Evolutionary conservation across 139 green algal genomes (phyloP).

Genomic region (Micractinium conductrix): DNA sequence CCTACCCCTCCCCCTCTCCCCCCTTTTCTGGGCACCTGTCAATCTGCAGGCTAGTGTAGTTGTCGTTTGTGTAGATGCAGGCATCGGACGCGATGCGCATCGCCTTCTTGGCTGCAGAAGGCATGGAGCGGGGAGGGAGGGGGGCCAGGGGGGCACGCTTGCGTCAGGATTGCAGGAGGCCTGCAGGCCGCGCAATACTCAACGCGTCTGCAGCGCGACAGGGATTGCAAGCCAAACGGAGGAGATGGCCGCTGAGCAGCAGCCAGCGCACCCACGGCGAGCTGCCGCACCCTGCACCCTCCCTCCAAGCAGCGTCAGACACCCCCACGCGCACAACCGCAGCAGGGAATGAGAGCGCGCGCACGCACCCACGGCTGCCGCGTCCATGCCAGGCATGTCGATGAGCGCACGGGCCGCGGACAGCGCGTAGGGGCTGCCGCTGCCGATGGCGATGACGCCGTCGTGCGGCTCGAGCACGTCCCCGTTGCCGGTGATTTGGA

Average conservation of each 20-base stretch:
- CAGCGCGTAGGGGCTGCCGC: slow-evolving; percentile 77
- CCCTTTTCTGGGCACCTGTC: no score
- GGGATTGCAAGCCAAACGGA: no score
- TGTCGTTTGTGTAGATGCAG: slow-evolving; percentile 95
- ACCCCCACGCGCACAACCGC: no score
- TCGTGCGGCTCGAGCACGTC: slow-evolving; percentile 92
- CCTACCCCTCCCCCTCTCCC: no score
- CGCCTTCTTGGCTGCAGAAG: slow-evolving; percentile 3
- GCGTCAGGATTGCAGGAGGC: not conserved
- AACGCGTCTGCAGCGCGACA: no score
- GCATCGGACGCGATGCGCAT: slow-evolving; percentile 69
- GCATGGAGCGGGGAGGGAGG: not conserved
- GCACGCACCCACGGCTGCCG: slow-evolving; percentile 60
- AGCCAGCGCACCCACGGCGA: not conserved
- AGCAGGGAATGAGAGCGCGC: no score
- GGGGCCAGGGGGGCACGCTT: not conserved
- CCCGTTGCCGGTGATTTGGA: slow-evolving; percentile 91
- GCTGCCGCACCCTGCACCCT: not conserved
- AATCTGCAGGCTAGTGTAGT: slow-evolving; percentile 64
- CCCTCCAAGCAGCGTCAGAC: no score
- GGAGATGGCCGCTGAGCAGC: no score
- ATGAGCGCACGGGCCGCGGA: slow-evolving; percentile 83
- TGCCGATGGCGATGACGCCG: slow-evolving; percentile 86
- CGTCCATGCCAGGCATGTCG: slow-evolving; percentile 72
- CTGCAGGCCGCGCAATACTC: no score